A percentile compares a stretch with the other conserved stretches of the same genome.
Evolutionary conservation across 129 eudicot species (phyloP).

Genomic region (Glebionis coronaria): DNA sequence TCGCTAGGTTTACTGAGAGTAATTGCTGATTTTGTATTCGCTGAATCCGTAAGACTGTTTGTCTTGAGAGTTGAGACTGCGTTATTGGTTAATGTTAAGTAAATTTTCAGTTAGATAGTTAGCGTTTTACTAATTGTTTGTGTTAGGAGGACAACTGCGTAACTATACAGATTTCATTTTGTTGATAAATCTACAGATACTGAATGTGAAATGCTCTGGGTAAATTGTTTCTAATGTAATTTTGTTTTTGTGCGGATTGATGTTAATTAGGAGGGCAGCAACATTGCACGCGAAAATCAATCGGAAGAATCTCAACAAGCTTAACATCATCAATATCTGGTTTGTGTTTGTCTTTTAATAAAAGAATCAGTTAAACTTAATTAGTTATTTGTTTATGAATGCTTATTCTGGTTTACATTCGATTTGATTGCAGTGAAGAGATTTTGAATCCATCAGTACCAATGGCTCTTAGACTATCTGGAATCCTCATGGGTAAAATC

Average conservation of each 20-base stretch:
- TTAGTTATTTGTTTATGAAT: background rate
- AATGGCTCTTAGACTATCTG: slow-evolving; percentile 95
- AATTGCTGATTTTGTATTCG: no score
- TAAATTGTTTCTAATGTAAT: background rate
- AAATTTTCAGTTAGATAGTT: no score
- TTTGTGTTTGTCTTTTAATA: slow-evolving; percentile 8
- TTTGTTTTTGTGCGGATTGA: background rate
- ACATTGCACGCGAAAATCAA: slow-evolving; percentile 82
- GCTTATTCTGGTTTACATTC: slow-evolving; percentile 3
- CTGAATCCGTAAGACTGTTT: no score
- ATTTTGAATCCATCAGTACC: slow-evolving; percentile 88
- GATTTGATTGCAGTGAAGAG: slow-evolving; percentile 61
- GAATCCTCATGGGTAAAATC: slow-evolving; percentile 91
- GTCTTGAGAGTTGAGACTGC: no score
- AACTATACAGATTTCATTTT: background rate
- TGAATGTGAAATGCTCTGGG: background rate
- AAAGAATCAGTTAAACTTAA: background rate
- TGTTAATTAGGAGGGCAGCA: slow-evolving; percentile 82
- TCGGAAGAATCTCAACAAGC: slow-evolving; percentile 69
- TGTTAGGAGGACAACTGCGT: background rate
- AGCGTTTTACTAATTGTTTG: no score
- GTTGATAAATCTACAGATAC: background rate
- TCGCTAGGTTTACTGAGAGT: background rate
- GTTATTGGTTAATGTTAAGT: no score
- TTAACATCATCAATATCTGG: slow-evolving; percentile 86